Percentiles rank a stretch among this genome's conserved stretches.
These are phyloP conservation scores for Naganishia sp. DNA, from an alignment of 1,284 basidiomycete species.

Conservation along the genomic window DNA sequence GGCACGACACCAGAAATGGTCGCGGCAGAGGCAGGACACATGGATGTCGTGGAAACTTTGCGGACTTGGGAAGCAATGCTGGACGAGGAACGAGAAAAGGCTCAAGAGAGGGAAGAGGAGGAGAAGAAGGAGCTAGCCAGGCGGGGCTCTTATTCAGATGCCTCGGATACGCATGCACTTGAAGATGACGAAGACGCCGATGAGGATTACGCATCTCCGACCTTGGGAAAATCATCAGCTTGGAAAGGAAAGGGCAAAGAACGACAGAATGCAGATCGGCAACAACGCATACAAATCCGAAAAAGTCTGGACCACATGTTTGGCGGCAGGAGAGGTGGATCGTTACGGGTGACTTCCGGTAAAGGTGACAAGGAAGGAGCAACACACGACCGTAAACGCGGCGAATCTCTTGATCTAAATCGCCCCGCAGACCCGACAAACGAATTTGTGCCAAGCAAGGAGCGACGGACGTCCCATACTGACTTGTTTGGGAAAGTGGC, in stretches of 20 bases:
- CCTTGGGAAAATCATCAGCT: background rate
- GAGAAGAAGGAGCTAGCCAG: slow-evolving; percentile 17
- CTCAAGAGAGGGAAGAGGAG: slow-evolving; percentile 25
- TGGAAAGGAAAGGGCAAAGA: slow-evolving; percentile 25
- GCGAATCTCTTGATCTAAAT: background rate
- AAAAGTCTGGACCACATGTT: slow-evolving; percentile 30
- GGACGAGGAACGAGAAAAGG: slow-evolving; percentile 32
- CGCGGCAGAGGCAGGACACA: slow-evolving; percentile 55
- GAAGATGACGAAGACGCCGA: slow-evolving; percentile 19
- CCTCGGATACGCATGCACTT: slow-evolving; percentile 5
- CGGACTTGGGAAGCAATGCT: slow-evolving; percentile 32
- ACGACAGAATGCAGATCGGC: slow-evolving; percentile 1
- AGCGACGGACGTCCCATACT: background rate
- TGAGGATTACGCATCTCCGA: slow-evolving; percentile 7
- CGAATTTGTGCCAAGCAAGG: background rate
- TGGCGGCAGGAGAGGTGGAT: slow-evolving; percentile 21
- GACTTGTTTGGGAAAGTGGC: slow-evolving; percentile 9
- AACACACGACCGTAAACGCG: background rate
- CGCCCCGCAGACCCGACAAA: background rate
- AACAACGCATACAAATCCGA: slow-evolving; percentile 15
- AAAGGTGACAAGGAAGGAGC: slow-evolving; percentile 9
- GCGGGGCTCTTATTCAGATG: background rate
- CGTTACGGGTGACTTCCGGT: slow-evolving; percentile 5
- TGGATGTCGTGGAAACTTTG: slow-evolving; percentile 47
- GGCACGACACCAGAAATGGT: slow-evolving; percentile 69